Percentiles rank a stretch among this genome's conserved stretches.
Conservation (phyloP, 169 alveolate genomes). For the Eimeria brunetti region DNA sequence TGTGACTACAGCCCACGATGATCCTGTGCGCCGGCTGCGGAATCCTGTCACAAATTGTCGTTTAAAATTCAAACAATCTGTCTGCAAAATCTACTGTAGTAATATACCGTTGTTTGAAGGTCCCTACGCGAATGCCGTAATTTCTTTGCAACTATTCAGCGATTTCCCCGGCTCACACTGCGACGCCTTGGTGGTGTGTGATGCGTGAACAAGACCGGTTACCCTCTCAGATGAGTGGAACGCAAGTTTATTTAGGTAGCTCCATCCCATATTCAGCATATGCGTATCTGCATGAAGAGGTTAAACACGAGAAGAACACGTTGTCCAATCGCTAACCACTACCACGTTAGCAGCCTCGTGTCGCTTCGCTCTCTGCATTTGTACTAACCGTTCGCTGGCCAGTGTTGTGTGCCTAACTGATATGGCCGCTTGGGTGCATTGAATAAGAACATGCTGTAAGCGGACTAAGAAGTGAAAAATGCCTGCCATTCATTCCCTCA, state of each 20-base stretch:
- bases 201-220: neutral
- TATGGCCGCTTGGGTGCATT: neutral
- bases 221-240: neutral
- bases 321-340: neutral
- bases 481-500: no score
- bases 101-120: neutral
- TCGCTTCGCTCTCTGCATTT: neutral
- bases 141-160: neutral
- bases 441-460: neutral
- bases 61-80: neutral
- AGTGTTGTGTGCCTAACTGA: neutral
- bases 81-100: neutral
- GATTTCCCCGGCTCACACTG: neutral
- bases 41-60: neutral
- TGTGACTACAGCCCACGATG: neutral
- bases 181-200: neutral
- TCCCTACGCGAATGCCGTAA: neutral
- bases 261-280: neutral
- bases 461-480: neutral
- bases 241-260: neutral
- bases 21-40: neutral
- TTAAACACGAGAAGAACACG: neutral
- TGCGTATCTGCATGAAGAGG: neutral
- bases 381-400: neutral
- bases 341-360: neutral